These are phyloP conservation scores for Trypanosoma grayi DNA, from an alignment of 208 protist genomes.

Conservation along the genomic window DNA sequence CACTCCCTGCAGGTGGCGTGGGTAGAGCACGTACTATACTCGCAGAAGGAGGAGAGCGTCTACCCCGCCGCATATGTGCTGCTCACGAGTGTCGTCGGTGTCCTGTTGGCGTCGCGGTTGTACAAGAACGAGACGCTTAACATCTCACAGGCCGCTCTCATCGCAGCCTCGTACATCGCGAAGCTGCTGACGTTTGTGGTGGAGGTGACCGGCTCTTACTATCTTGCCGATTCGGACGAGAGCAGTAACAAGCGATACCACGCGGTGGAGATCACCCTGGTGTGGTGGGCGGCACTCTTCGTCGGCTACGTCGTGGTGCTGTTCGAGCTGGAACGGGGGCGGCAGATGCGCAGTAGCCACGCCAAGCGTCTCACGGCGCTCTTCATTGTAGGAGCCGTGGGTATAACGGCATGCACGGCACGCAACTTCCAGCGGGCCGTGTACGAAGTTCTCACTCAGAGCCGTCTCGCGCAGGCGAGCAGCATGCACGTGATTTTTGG, in stretches of 20 bases:
- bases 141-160: slow-evolving; percentile 41
- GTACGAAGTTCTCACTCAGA: slow-evolving; percentile 82
- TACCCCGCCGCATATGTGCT: slow-evolving; percentile 75
- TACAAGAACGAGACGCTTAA: slow-evolving; percentile 61
- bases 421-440: slow-evolving; percentile 77
- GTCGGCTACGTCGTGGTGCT: slow-evolving; percentile 46
- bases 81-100: slow-evolving; percentile 62
- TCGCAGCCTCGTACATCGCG: slow-evolving; percentile 70
- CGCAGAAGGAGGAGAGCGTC: slow-evolving; percentile 71
- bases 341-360: slow-evolving; percentile 31
- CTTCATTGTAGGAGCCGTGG: slow-evolving; percentile 33
- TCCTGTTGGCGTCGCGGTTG: slow-evolving; percentile 49
- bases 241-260: neutral
- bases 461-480: slow-evolving; percentile 53
- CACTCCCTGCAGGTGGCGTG: slow-evolving; percentile 70
- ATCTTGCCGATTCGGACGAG: slow-evolving; percentile 35
- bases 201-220: slow-evolving; percentile 71
- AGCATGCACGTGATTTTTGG: slow-evolving; percentile 56
- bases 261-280: slow-evolving; percentile 16
- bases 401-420: slow-evolving; percentile 47
- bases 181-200: slow-evolving; percentile 79
- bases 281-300: slow-evolving; percentile 59
- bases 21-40: slow-evolving; percentile 86
- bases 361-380: slow-evolving; percentile 31
- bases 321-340: slow-evolving; percentile 50